Evolutionary conservation across 495 filamentous ascomycete genomes (phyloP).

Genomic region (Trichoderma asperelloides): DNA sequence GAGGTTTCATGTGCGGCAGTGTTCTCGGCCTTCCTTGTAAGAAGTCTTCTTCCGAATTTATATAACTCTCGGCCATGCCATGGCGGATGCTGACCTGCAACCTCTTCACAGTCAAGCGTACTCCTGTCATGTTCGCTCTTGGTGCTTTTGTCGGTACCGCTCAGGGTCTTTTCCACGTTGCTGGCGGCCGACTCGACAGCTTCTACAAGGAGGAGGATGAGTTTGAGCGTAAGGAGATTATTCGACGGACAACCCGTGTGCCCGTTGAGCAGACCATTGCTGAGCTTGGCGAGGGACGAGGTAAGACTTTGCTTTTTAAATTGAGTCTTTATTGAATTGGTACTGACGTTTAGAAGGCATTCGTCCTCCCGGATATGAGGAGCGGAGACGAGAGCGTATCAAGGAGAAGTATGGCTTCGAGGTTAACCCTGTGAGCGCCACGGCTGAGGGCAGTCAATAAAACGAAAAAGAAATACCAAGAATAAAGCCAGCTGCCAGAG

Average conservation of each 20-base stretch:
- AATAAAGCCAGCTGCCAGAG: slow-evolving; percentile 10
- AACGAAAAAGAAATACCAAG: slow-evolving; percentile 13
- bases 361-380: slow-evolving; percentile 72
- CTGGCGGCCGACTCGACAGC: slow-evolving; percentile 60
- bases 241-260: slow-evolving; percentile 65
- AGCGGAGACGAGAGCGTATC: slow-evolving; percentile 73
- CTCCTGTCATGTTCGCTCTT: slow-evolving; percentile 72
- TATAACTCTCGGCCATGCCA: not conserved
- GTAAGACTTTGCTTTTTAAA: slow-evolving; percentile 32
- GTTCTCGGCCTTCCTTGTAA: slow-evolving; percentile 47
- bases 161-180: slow-evolving; percentile 66
- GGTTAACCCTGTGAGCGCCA: slow-evolving; percentile 46
- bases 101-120: slow-evolving; percentile 51
- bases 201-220: slow-evolving; percentile 59
- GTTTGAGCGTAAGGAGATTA: slow-evolving; percentile 64
- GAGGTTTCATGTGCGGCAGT: slow-evolving; percentile 63
- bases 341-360: slow-evolving; percentile 48
- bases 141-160: slow-evolving; percentile 55
- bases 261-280: slow-evolving; percentile 75
- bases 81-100: not conserved
- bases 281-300: slow-evolving; percentile 82
- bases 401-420: slow-evolving; percentile 89
- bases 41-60: not conserved
- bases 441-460: slow-evolving; percentile 11
- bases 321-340: slow-evolving; percentile 20